These are phyloP conservation scores for Dacryopinax spathularia DNA, from an alignment of 768 basidiomycete species.

Conservation along the genomic window DNA sequence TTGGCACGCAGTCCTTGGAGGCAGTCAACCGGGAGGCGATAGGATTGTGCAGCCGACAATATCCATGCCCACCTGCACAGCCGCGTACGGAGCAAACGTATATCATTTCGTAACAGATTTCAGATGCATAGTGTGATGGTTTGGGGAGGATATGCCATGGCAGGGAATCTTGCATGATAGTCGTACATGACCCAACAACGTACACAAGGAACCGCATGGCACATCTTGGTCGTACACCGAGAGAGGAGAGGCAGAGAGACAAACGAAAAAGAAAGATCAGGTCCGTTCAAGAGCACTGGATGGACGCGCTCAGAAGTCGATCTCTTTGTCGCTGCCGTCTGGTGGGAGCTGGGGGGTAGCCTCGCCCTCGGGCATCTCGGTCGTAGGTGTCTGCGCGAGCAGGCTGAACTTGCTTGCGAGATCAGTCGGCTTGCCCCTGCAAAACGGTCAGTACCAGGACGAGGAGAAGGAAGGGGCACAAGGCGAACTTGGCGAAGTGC, in stretches of 20 bases:
- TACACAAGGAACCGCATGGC: conserved; percentile 1
- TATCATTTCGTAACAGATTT: not conserved
- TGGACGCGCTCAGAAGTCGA: not conserved
- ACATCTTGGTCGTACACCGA: conserved; percentile 1
- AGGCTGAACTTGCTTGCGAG: conserved; percentile 1
- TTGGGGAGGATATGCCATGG: not conserved
- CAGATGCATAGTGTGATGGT: not conserved
- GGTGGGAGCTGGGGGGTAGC: not conserved
- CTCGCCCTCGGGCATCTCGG: not conserved
- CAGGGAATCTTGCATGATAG: not conserved
- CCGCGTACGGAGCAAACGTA: too few species aligned
- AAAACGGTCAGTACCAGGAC: not conserved
- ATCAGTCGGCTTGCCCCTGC: not conserved
- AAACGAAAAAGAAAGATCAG: not conserved
- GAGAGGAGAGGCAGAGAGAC: not conserved
- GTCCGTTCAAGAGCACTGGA: not conserved
- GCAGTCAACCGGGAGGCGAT: too few species aligned
- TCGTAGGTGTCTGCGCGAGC: not conserved
- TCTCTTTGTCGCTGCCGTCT: not conserved
- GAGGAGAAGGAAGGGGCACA: not conserved
- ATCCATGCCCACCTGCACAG: too few species aligned
- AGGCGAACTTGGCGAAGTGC: conserved; percentile 72
- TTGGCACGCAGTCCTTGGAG: too few species aligned
- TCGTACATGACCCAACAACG: conserved; percentile 1
- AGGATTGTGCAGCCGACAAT: too few species aligned